Base-by-base conservation (phyloP, 768 basidiomycete genomes). In the Hygrocybe punicea region DNA sequence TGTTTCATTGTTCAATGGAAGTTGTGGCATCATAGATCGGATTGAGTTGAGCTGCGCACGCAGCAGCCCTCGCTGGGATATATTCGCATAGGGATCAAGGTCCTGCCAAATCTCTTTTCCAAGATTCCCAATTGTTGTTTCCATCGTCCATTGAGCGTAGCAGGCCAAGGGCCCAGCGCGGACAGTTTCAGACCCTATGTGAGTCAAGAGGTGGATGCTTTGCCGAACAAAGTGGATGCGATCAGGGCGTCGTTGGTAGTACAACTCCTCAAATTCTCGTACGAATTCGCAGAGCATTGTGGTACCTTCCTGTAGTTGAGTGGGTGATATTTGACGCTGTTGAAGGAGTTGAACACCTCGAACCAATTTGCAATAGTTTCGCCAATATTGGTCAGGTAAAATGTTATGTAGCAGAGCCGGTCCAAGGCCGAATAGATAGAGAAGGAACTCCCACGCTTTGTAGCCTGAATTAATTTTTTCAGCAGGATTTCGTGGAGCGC, bases 381-480 rank as follows among this genome's bases (percentile, higher is more conserved):
- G 19, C 56, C 57, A 63, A 39, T 56, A 62, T 35, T 17, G 34
- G 3, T 35, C 16, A 6, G 45, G 59, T 11, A 60, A 55, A 49
- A 53, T n/a, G 8, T 44, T 24, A 19, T 48, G 45, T 23, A 63
- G 40, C 2, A 63, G 49, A 9, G 45, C 62, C 0, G 58, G 63
- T 9, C 54, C 55, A 16, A 64, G 56, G n/a, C 54, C 55, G 25
- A 17, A 58, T 16, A 61, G 23, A 34, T 62, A 62, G 42, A 55
- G 6, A 9, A 59, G 45, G 17, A 36, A 62, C 34, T 62, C 59
- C 3, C 14, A 34, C 13, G 60, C 60, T 49, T 63, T 63, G 51
- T 59, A 63, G 9, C 61, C 58, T 44, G 53, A 61, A 63, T 21
- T 42, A 6, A 73, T 63, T 50, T 74, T 74, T 54, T 73, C 65